Evolutionary conservation across 2,329 filamentous ascomycete species (phyloP).

Genomic region (Coniochaeta pulveracea): DNA sequence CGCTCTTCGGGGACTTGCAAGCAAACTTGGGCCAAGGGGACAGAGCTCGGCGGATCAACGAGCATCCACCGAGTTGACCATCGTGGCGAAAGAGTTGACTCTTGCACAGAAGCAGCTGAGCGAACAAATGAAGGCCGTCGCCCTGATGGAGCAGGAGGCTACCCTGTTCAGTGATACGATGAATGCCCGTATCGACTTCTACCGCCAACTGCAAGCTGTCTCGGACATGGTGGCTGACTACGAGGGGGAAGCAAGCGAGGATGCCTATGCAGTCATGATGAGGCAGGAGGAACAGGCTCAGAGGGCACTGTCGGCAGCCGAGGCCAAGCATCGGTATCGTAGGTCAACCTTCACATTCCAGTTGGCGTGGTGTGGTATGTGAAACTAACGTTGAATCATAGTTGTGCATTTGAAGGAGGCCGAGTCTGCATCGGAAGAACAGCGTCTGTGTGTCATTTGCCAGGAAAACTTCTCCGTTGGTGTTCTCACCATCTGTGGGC

Average conservation of each 20-base stretch:
- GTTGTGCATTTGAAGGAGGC: conserved; percentile 42
- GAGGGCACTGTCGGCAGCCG: conserved; percentile 47
- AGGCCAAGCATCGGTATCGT: conserved; percentile 68
- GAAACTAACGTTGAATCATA: conserved; percentile 17
- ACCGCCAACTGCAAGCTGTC: conserved; percentile 80
- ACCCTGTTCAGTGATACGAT: conserved; percentile 67
- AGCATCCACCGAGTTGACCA: conserved; percentile 48
- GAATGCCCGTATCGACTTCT: conserved; percentile 82
- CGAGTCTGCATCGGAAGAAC: conserved; percentile 51
- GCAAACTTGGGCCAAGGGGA: conserved; percentile 48
- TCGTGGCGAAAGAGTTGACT: conserved; percentile 53
- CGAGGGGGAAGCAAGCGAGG: conserved; percentile 49
- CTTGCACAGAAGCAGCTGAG: conserved; percentile 42
- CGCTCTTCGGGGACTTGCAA: conserved; percentile 54
- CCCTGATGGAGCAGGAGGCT: conserved; percentile 54
- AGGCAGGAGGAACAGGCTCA: conserved; percentile 38
- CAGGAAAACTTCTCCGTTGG: conserved; percentile 66
- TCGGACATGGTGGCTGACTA: conserved; percentile 77
- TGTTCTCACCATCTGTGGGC: conserved; percentile 76
- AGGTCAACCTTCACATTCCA: conserved; percentile 17
- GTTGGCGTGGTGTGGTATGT: neutral
- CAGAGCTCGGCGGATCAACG: conserved; percentile 39
- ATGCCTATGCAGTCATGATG: conserved; percentile 28
- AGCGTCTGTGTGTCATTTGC: conserved; percentile 78
- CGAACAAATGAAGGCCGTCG: conserved; percentile 36